Base-by-base conservation (phyloP, 441 rosid genomes). In the Corymbia calophylla region DNA sequence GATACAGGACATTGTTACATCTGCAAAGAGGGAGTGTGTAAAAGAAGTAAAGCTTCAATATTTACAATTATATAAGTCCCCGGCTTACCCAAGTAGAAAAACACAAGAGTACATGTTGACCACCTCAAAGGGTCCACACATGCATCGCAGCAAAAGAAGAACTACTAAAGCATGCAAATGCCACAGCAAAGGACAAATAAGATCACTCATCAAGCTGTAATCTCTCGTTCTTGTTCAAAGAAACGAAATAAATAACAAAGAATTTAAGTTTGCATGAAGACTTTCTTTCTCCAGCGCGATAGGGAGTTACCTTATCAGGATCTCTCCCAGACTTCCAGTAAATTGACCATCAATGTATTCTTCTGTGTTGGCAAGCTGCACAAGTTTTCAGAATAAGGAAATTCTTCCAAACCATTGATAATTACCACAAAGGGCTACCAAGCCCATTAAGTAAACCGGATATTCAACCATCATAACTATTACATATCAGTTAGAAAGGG, bases 1-100 rank as follows among this genome's bases (percentile, higher is more conserved):
- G 93, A 89, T 96, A 95, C 68, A 97, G 95, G 53, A 97, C 98
- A 55, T 96, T 97, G 96, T 96, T 96, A 94, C 99, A 96, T 92
- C 99, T 96, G 95, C 89, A 88, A 31, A 87, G 29, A 32, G 47
- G 2, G 31, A 47, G 31, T 4, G 18, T 80, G 53, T 80, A 47
- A 47, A 80, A 80, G 19, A 80, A 47, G 12, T 25, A 53, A 23
- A 8, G 31, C 53, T 77, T 23, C 85, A 44, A 44, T 23, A 0
- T 1, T 23, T 44, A 8, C 85, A 80, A 80, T 27, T 44, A 14
- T 25, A n/a, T n/a, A n/a, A n/a, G n/a, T n/a, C n/a, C n/a, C n/a
- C n/a, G n/a, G n/a, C n/a, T n/a, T n/a, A n/a, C n/a, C n/a, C n/a
- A n/a, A n/a, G n/a, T n/a, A n/a, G n/a, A n/a, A n/a, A n/a, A n/a